Evolutionary conservation across 495 filamentous ascomycete species (phyloP).

Genomic region (Clohesyomyces aquaticus): DNA sequence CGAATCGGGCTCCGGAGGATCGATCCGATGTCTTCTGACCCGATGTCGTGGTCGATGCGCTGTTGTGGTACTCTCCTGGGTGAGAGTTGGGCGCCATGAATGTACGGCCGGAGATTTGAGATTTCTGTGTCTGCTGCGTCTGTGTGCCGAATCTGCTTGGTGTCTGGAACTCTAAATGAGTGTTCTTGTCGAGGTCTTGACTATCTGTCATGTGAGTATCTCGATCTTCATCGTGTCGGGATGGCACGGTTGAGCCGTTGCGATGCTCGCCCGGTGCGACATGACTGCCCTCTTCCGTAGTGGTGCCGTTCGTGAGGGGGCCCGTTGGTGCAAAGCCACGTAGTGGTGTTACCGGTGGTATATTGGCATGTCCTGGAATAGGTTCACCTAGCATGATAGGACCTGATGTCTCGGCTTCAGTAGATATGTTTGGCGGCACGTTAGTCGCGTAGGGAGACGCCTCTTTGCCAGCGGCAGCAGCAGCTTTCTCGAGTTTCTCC

Average conservation of each 20-base stretch:
- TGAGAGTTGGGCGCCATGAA: slow-evolving; percentile 76
- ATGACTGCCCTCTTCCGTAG: slow-evolving; percentile 55
- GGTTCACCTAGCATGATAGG: slow-evolving; percentile 65
- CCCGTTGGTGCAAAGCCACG: slow-evolving; percentile 53
- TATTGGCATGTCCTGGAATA: slow-evolving; percentile 47
- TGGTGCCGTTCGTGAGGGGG: slow-evolving; percentile 57
- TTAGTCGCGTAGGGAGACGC: slow-evolving; percentile 44
- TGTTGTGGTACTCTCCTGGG: slow-evolving; percentile 74
- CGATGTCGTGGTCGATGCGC: slow-evolving; percentile 74
- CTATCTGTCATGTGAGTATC: slow-evolving; percentile 62
- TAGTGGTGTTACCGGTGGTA: slow-evolving; percentile 57
- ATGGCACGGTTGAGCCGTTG: slow-evolving; percentile 70
- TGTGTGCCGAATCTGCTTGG: slow-evolving; percentile 41
- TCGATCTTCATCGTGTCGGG: slow-evolving; percentile 55
- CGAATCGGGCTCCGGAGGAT: slow-evolving; percentile 54
- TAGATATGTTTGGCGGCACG: slow-evolving; percentile 55
- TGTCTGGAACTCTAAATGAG: slow-evolving; percentile 47
- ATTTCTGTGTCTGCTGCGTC: slow-evolving; percentile 58
- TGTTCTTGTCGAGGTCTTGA: slow-evolving; percentile 58
- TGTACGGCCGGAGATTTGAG: slow-evolving; percentile 74
- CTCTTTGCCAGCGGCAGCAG: slow-evolving; percentile 47
- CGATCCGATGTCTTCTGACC: slow-evolving; percentile 61
- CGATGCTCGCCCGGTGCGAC: slow-evolving; percentile 50
- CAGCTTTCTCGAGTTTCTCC: slow-evolving; percentile 60
- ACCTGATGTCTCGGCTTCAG: slow-evolving; percentile 53